Percentiles rank a stretch among this genome's conserved stretches.
Evolutionary conservation across 2,329 filamentous ascomycete genomes (phyloP).

Genomic region (Aulographum hederae): DNA sequence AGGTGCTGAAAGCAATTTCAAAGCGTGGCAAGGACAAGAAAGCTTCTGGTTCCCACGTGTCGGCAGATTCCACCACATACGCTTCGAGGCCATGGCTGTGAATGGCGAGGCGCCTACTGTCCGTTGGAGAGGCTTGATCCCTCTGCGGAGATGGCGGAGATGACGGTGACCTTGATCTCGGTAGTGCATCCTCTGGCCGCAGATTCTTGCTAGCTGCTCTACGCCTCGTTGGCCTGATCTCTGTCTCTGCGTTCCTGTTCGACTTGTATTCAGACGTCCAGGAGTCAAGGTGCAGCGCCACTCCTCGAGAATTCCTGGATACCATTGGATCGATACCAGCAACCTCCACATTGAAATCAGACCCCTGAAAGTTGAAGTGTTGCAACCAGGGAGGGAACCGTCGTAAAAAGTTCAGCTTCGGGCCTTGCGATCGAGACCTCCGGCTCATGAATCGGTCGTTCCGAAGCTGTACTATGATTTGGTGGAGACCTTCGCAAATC

Average conservation of each 20-base stretch:
- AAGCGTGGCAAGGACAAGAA: slow-evolving; percentile 76
- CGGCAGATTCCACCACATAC: slow-evolving; percentile 73
- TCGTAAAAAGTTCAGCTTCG: slow-evolving; percentile 42
- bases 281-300: slow-evolving; percentile 71
- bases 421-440: background rate
- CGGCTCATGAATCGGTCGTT: slow-evolving; percentile 43
- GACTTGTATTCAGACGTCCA: slow-evolving; percentile 82
- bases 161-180: slow-evolving; percentile 30
- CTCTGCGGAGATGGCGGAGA: slow-evolving; percentile 32
- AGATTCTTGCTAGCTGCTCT: slow-evolving; percentile 50
- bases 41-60: slow-evolving; percentile 68
- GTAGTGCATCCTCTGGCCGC: slow-evolving; percentile 41
- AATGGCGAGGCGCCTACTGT: slow-evolving; percentile 66
- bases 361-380: slow-evolving; percentile 67
- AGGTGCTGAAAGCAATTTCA: slow-evolving; percentile 69
- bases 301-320: slow-evolving; percentile 62
- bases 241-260: slow-evolving; percentile 50
- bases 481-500: slow-evolving; percentile 78
- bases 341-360: slow-evolving; percentile 77
- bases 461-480: slow-evolving; percentile 73
- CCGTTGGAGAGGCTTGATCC: slow-evolving; percentile 36
- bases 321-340: slow-evolving; percentile 76
- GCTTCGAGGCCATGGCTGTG: slow-evolving; percentile 73
- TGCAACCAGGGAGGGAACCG: slow-evolving; percentile 69
- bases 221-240: slow-evolving; percentile 41